Base-by-base conservation (phyloP, 331 rosid species). In the Quercus lobata region DNA sequence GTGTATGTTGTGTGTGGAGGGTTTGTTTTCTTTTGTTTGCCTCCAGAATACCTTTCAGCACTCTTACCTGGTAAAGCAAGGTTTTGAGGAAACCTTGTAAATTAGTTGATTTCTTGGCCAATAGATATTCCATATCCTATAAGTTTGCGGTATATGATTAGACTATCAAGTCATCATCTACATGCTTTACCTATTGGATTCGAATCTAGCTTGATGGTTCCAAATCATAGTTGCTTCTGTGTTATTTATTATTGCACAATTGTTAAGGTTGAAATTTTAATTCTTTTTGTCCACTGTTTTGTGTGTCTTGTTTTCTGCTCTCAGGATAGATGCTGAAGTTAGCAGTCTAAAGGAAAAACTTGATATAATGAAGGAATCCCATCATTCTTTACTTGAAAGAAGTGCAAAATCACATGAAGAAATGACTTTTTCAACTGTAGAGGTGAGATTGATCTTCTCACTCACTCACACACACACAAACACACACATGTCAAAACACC, bases 301-400 rank as follows among this genome's bases (percentile, higher is more conserved):
- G 74, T 78, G 83, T 80, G 74, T 88, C 75, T 58, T 74, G 69
- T n/a, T n/a, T n/a, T 76, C 52, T 80, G 81, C 69, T 88, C 86
- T 81, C 98, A 94, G 98, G 87, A 84, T 94, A 88, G 97, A 92
- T 85, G 95, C 88, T 44, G 97, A 94, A 85, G 93, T 84, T 71
- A 37, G 83, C 80, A 86, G 83, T 57, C 55, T 92, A 77, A 92
- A 86, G 88, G 93, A 86, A 85, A 83, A 84, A 76, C 81, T 94
- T 70, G 91, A 91, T 77, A 83, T 86, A 82, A 72, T 78, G 74
- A 86, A 89, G 80, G 76, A 44, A 72, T 32, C 52, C 10, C 82
- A 61, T 74, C 55, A 44, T 61, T 70, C 73, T 76, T 63, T 81
- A 46, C 82, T 75, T 77, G 89, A 77, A 65, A 80, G 76, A 32